These are phyloP conservation scores for Kalanchoe fedtschenkoi DNA, from an alignment of 164 flowering plant genomes.

Conservation along the genomic window DNA sequence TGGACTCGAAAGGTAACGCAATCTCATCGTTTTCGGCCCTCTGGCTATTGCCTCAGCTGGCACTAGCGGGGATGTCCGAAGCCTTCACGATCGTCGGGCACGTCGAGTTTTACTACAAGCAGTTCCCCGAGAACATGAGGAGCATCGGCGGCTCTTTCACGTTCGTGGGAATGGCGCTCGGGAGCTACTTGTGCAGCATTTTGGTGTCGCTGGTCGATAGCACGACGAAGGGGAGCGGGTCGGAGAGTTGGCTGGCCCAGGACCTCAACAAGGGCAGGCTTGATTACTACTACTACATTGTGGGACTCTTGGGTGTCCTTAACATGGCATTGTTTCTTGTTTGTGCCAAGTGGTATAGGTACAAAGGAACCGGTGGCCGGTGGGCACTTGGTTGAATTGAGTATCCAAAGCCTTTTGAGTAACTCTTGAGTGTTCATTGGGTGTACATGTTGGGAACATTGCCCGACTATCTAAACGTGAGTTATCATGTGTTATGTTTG, in stretches of 20 bases:
- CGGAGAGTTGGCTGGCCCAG: slow-evolving; percentile 25
- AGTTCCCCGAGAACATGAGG: too few species aligned
- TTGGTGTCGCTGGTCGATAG: slow-evolving; percentile 20
- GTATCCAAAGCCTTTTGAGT: too few species aligned
- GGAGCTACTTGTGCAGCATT: slow-evolving; percentile 39
- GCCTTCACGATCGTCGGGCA: too few species aligned
- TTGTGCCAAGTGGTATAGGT: slow-evolving; percentile 42
- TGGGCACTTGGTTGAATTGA: not conserved
- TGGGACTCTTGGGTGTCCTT: slow-evolving; percentile 22
- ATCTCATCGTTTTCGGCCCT: slow-evolving; percentile 39
- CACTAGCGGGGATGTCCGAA: slow-evolving; percentile 32
- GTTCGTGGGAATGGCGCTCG: slow-evolving; percentile 26
- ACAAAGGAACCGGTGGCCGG: slow-evolving; percentile 22
- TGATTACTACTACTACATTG: slow-evolving; percentile 38
- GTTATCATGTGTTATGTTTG: too few species aligned
- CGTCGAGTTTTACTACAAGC: too few species aligned
- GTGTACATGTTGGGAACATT: too few species aligned
- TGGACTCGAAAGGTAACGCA: slow-evolving; percentile 16
- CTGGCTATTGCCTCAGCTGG: slow-evolving; percentile 46
- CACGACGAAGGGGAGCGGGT: not conserved
- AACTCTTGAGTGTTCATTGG: too few species aligned
- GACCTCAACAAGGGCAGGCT: slow-evolving; percentile 41
- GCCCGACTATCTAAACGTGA: too few species aligned
- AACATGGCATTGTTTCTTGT: slow-evolving; percentile 31
- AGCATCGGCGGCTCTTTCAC: slow-evolving; percentile 41